Conservation (phyloP, 345 rosid species). For the Salix dunnii region DNA sequence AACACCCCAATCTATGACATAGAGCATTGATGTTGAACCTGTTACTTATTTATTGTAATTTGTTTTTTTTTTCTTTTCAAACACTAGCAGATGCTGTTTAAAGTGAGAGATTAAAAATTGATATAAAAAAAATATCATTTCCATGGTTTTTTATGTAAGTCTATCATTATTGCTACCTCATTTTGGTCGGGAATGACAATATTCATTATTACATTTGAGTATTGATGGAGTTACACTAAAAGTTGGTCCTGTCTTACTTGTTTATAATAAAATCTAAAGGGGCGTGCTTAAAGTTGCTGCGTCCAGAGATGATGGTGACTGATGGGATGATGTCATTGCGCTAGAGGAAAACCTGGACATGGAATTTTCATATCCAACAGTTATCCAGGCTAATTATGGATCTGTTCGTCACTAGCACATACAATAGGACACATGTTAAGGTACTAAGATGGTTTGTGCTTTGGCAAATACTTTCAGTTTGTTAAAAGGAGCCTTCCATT, state of each 20-base stretch:
- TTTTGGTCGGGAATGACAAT: neutral
- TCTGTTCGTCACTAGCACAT: conserved; percentile 80
- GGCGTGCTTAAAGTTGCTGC: conserved; percentile 73
- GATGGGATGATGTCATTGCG: conserved; percentile 66
- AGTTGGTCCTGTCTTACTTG: conserved; percentile 68
- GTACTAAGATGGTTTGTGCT: conserved; percentile 25
- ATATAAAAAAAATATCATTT: neutral
- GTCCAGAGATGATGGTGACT: conserved; percentile 71
- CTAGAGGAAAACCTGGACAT: conserved; percentile 58
- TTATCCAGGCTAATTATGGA: conserved; percentile 73
- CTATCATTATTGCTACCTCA: neutral
- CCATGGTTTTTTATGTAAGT: neutral
- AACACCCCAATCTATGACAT: too few species aligned
- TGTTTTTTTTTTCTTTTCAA: neutral
- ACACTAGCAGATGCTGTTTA: neutral
- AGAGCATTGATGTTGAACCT: too few species aligned
- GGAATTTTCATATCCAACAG: conserved; percentile 93
- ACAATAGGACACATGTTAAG: conserved; percentile 86
- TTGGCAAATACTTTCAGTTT: neutral
- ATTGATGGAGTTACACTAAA: conserved; percentile 78
- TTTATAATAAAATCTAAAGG: conserved; percentile 77
- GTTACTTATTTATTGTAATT: neutral
- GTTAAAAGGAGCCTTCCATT: neutral
- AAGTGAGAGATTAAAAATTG: too few species aligned
- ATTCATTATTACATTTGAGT: conserved; percentile 32